Conservation (phyloP, 768 basidiomycete genomes). For the Dacryopinax primogenitus region DNA sequence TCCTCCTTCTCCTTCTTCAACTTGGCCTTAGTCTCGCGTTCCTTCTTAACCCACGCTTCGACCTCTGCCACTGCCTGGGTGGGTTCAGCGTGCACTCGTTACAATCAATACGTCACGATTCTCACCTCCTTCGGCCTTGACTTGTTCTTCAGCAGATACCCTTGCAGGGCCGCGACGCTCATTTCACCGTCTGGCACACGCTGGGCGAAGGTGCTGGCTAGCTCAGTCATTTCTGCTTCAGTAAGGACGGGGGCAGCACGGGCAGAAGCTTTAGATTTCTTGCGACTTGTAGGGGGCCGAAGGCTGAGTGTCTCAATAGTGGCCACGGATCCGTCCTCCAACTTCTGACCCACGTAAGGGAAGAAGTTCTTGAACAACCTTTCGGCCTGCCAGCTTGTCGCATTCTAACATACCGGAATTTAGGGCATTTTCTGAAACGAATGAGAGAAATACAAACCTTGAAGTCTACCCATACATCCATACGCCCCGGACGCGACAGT, state of each 20-base stretch:
- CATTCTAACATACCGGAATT: no score
- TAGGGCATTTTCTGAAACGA: no score
- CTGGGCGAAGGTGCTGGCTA: slow-evolving; percentile 71
- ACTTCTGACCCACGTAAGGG: slow-evolving; percentile 36
- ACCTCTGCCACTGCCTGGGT: not conserved
- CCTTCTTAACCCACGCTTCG: slow-evolving; percentile 41
- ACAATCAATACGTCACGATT: not conserved
- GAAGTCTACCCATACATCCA: slow-evolving; percentile 63
- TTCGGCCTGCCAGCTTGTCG: slow-evolving; percentile 85
- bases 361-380: slow-evolving; percentile 92
- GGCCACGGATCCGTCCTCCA: not conserved
- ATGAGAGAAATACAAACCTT: not conserved
- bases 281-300: slow-evolving; percentile 29
- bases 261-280: slow-evolving; percentile 27
- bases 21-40: slow-evolving; percentile 72
- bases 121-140: slow-evolving; percentile 57
- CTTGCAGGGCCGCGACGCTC: slow-evolving; percentile 74
- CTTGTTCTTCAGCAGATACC: slow-evolving; percentile 64
- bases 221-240: slow-evolving; percentile 60
- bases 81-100: not conserved
- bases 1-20: slow-evolving; percentile 53
- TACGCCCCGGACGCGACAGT: slow-evolving; percentile 73
- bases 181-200: slow-evolving; percentile 78
- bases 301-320: not conserved
- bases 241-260: slow-evolving; percentile 56